Conservation (phyloP, 257 asterid genomes). For the Solanum chilense region DNA sequence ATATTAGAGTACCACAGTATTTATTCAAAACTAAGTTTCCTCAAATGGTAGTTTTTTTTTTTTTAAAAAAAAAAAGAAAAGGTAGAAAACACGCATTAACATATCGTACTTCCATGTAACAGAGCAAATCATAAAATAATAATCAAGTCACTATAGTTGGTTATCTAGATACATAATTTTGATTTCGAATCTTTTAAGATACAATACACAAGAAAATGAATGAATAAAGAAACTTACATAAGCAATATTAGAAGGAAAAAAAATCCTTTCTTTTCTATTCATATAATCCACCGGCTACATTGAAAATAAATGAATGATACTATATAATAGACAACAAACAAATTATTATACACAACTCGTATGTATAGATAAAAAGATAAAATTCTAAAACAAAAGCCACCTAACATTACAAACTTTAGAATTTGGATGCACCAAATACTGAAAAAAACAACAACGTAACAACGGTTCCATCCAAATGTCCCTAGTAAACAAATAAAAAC, state of each 20-base stretch:
- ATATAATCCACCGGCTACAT: neutral
- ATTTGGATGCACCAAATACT: neutral
- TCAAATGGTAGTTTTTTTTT: neutral
- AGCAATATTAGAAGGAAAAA: neutral
- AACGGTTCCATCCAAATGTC: constrained; percentile 11
- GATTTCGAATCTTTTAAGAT: neutral
- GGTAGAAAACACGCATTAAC: neutral
- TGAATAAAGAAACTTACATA: neutral
- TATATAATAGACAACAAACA: neutral
- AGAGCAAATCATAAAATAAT: neutral
- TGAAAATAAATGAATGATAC: neutral
- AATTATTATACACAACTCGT: neutral
- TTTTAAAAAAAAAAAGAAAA: no score
- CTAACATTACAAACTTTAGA: neutral
- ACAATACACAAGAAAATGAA: neutral
- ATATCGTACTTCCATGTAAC: neutral
- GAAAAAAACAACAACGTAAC: neutral
- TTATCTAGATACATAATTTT: neutral
- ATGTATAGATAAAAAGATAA: neutral
- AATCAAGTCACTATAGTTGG: neutral
- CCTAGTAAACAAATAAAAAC: neutral
- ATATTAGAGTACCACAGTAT: neutral
- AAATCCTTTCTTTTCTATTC: neutral
- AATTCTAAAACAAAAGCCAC: neutral
- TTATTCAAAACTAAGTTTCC: neutral